phyloP scores from a whole-genome alignment of 129 eudicot species.

The Mikania micrantha region DNA sequence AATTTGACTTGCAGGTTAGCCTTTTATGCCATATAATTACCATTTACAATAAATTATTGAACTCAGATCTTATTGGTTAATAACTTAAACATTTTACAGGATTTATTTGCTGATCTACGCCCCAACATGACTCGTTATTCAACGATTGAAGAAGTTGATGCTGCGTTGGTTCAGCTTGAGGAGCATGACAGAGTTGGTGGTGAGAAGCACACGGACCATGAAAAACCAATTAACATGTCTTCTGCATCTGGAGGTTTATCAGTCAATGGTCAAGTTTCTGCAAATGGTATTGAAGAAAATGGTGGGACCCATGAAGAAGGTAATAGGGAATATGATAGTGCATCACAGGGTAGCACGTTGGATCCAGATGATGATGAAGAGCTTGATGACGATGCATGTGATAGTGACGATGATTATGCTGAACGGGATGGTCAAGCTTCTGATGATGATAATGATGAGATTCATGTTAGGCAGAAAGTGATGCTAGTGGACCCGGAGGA shows the following conservation, averaged over 20 bases:
- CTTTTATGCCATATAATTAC: neutral
- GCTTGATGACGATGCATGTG: constrained; percentile 61
- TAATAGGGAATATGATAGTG: constrained; percentile 58
- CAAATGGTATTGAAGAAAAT: constrained; percentile 67
- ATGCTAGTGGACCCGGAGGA: constrained; percentile 74
- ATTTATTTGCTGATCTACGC: constrained; percentile 79
- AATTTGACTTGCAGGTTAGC: constrained; percentile 95
- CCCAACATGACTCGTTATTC: constrained; percentile 87
- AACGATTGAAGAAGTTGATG: constrained; percentile 72
- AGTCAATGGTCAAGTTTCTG: constrained; percentile 45
- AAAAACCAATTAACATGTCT: constrained; percentile 41
- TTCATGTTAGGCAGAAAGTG: constrained; percentile 80
- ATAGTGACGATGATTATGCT: constrained; percentile 66
- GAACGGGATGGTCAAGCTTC: constrained; percentile 55
- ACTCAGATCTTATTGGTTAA: neutral
- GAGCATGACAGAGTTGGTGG: constrained; percentile 67
- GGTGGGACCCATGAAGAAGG: constrained; percentile 65
- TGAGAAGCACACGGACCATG: constrained; percentile 56
- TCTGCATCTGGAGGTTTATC: constrained; percentile 38
- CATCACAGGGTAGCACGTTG: constrained; percentile 70
- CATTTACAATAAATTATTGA: neutral
- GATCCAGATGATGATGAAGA: constrained; percentile 71
- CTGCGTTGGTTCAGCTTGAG: constrained; percentile 68
- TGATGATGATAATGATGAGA: constrained; percentile 88
- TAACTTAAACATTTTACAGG: constrained; percentile 41